Conservation (phyloP, 805 yeast species). For the Zygoascus ofunaensis region DNA sequence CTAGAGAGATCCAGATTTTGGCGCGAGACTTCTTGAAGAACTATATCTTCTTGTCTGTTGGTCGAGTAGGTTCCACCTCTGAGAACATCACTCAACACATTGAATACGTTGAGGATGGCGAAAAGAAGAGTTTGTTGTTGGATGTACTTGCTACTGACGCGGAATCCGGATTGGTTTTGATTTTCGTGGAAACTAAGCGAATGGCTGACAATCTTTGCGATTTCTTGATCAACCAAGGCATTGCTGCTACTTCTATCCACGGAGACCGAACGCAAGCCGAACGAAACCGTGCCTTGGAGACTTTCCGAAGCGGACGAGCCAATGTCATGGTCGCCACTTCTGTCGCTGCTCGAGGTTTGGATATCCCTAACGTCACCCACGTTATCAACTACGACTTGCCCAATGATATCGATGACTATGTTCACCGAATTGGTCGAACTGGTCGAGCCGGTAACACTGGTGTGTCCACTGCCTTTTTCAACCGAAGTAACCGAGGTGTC, state of each 20-base stretch:
- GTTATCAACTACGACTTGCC: conserved; percentile 97
- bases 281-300: conserved; percentile 94
- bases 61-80: conserved; percentile 98
- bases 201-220: conserved; percentile 96
- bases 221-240: conserved; percentile 76
- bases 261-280: conserved; percentile 98
- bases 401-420: conserved; percentile 94
- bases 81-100: conserved; percentile 96
- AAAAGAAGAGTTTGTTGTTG: conserved; percentile 81
- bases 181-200: conserved; percentile 97
- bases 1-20: conserved; percentile 90
- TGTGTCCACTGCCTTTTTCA: conserved; percentile 96
- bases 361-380: conserved; percentile 97
- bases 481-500: conserved; percentile 87
- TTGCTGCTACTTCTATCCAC: conserved; percentile 97
- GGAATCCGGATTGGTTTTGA: conserved; percentile 78
- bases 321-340: conserved; percentile 98
- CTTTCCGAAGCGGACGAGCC: conserved; percentile 85
- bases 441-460: conserved; percentile 99
- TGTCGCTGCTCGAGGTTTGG: conserved; percentile 99
- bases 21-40: conserved; percentile 96
- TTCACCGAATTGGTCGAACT: conserved; percentile 99
- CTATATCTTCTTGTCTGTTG: conserved; percentile 92
- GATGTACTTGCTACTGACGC: conserved; percentile 76
- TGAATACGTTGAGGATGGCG: conserved; percentile 84